Conservation (phyloP, 257 asterid genomes). For the Solanum etuberosum region DNA sequence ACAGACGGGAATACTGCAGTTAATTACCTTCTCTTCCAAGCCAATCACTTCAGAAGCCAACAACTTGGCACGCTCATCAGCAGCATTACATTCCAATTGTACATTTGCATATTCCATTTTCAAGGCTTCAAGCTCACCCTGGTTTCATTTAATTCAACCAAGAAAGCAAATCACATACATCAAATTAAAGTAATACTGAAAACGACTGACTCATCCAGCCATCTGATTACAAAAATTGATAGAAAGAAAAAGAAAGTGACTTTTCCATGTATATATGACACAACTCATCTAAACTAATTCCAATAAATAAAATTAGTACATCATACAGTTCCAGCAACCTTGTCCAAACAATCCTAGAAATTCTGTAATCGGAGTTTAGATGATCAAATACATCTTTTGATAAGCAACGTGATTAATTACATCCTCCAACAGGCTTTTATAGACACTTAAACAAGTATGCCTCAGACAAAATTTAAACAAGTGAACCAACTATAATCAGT, state of each 20-base stretch:
- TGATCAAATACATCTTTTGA: not conserved
- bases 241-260: not conserved
- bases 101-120: conserved; percentile 66
- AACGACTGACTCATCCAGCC: not conserved
- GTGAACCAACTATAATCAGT: not conserved
- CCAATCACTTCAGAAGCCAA: conserved; percentile 96
- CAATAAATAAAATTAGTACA: not conserved
- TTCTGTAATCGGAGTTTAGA: not conserved
- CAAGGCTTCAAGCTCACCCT: conserved; percentile 82
- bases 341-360: not conserved
- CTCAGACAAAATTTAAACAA: not conserved
- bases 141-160: conserved; percentile 2
- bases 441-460: not conserved
- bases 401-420: not conserved
- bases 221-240: not conserved
- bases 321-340: not conserved
- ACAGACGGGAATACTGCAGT: not conserved
- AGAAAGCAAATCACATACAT: not conserved
- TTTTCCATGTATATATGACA: not conserved
- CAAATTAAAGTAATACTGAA: not conserved
- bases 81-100: conserved; percentile 88
- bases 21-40: conserved; percentile 89
- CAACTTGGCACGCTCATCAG: conserved; percentile 91
- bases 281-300: not conserved
- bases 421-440: not conserved